phyloP scores from a whole-genome alignment of 164 flowering plant species.

The Magnolia sinica region DNA sequence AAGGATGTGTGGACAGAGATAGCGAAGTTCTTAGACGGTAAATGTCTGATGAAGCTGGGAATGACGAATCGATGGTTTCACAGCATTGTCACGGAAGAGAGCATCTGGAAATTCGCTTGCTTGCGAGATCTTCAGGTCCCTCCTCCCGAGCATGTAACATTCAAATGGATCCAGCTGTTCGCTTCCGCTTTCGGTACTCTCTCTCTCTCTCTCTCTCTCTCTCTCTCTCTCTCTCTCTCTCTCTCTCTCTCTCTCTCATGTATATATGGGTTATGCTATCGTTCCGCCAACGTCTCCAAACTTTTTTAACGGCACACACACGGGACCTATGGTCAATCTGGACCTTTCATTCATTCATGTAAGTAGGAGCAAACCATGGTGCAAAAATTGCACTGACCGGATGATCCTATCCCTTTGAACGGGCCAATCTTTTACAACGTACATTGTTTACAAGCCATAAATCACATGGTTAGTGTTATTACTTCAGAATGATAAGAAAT shows the following conservation, averaged over 20 bases:
- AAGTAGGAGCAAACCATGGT: no score
- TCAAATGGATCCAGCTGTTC: constrained; percentile 72
- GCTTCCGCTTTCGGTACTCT: constrained; percentile 68
- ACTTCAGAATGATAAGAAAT: no score
- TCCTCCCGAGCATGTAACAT: constrained; percentile 39
- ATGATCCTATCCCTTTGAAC: no score
- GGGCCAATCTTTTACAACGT: no score
- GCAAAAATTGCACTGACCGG: no score
- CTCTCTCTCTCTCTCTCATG: not conserved
- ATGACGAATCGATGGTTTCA: constrained; percentile 66
- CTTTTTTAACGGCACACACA: no score
- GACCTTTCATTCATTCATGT: no score
- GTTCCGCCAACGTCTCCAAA: not conserved
- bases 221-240: constrained; percentile 9
- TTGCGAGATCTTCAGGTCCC: constrained; percentile 86
- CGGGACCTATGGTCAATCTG: no score
- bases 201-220: constrained; percentile 6
- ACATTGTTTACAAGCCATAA: no score
- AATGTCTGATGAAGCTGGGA: constrained; percentile 73
- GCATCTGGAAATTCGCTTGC: constrained; percentile 77
- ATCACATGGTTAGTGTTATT: no score
- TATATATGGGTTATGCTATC: not conserved
- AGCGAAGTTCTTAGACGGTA: constrained; percentile 73
- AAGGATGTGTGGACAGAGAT: constrained; percentile 89
- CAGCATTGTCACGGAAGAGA: constrained; percentile 50